Conservation (phyloP, 495 filamentous ascomycete species). For the Aspergillus affinis region DNA sequence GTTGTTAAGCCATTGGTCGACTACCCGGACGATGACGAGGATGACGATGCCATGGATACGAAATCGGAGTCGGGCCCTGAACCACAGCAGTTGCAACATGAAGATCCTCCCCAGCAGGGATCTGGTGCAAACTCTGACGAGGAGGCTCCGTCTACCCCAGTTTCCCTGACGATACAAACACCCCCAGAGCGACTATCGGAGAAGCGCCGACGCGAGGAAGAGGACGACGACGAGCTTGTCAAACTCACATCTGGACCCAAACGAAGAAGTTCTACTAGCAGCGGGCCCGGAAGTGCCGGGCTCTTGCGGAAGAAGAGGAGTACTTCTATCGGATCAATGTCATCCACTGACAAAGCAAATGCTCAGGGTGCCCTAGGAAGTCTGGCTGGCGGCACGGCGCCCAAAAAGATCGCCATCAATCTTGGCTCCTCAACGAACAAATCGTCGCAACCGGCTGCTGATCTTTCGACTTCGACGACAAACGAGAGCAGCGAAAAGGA, state of each 20-base stretch:
- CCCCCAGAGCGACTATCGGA: conserved; percentile 79
- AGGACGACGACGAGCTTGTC: conserved; percentile 77
- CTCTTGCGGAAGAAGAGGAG: conserved; percentile 43
- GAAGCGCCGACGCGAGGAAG: conserved; percentile 87
- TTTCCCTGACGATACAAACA: conserved; percentile 34
- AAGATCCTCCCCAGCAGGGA: conserved; percentile 18
- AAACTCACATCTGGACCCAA: conserved; percentile 69
- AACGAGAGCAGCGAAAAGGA: conserved; percentile 38
- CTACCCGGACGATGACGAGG: conserved; percentile 86
- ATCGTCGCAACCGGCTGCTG: conserved; percentile 13
- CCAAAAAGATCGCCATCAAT: conserved; percentile 54
- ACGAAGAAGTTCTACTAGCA: conserved; percentile 55
- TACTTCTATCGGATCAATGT: conserved; percentile 35
- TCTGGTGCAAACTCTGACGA: conserved; percentile 22
- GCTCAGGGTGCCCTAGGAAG: conserved; percentile 23
- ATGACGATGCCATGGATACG: conserved; percentile 58
- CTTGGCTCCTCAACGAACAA: conserved; percentile 29
- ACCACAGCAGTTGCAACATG: conserved; percentile 20
- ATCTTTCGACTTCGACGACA: conserved; percentile 14
- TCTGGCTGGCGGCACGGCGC: conserved; percentile 31
- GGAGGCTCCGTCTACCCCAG: conserved; percentile 30
- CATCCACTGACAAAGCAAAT: conserved; percentile 31
- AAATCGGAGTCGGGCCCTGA: conserved; percentile 29
- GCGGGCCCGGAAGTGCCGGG: conserved; percentile 34
- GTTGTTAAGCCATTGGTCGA: conserved; percentile 77